Conservation (phyloP, 2,329 filamentous ascomycete species). For the Orbilia oligospora region DNA sequence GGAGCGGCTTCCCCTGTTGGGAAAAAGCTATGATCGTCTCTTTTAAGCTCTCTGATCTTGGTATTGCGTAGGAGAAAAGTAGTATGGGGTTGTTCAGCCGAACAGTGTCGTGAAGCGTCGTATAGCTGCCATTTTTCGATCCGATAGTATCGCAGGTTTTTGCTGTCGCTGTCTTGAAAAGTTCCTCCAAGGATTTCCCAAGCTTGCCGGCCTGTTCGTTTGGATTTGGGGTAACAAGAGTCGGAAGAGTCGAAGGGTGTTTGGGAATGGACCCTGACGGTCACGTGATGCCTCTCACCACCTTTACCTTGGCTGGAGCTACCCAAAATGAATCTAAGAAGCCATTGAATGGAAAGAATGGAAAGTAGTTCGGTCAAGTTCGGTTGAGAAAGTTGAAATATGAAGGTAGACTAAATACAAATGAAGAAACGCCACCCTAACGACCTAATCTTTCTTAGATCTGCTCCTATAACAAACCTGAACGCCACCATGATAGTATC, state of each 20-base stretch:
- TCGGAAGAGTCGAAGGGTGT: slow-evolving; percentile 53
- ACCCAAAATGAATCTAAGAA: slow-evolving; percentile 12
- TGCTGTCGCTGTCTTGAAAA: slow-evolving; percentile 54
- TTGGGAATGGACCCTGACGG: slow-evolving; percentile 56
- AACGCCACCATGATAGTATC: slow-evolving; percentile 37
- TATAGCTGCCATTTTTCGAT: slow-evolving; percentile 50
- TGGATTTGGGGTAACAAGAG: slow-evolving; percentile 43
- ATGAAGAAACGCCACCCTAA: slow-evolving; percentile 39
- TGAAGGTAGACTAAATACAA: slow-evolving; percentile 28
- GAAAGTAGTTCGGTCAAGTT: slow-evolving; percentile 2
- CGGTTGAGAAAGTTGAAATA: slow-evolving; percentile 19
- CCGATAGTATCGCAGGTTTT: slow-evolving; percentile 29
- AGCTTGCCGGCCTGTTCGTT: slow-evolving; percentile 47
- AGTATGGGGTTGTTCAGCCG: slow-evolving; percentile 48
- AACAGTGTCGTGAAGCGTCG: slow-evolving; percentile 33
- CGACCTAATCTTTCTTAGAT: slow-evolving; percentile 9
- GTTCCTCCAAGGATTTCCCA: slow-evolving; percentile 19
- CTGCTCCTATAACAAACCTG: slow-evolving; percentile 14
- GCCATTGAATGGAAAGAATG: neutral
- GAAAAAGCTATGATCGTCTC: slow-evolving; percentile 50
- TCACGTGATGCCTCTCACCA: slow-evolving; percentile 57
- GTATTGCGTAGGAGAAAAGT: slow-evolving; percentile 30
- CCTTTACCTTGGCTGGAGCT: slow-evolving; percentile 35
- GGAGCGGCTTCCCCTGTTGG: slow-evolving; percentile 38
- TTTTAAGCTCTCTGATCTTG: slow-evolving; percentile 22